Conservation (phyloP, 768 basidiomycete species). For the Kwoniella bestiolae region DNA sequence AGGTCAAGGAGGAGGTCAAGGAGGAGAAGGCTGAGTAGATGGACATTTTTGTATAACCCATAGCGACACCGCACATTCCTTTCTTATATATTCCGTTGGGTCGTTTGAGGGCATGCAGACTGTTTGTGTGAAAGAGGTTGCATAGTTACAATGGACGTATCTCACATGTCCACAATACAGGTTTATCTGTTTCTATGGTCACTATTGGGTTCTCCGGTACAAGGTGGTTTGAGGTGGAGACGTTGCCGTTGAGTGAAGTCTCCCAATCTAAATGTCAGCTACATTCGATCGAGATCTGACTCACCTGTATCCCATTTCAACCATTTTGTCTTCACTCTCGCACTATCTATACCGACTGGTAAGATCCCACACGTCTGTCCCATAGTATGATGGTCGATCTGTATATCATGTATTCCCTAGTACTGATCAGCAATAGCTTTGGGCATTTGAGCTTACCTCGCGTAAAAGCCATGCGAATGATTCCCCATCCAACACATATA, state of each 20-base stretch:
- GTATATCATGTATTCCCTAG: conserved; percentile 81
- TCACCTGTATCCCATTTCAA: conserved; percentile 86
- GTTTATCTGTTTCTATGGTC: conserved; percentile 73
- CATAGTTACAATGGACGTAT: conserved; percentile 23
- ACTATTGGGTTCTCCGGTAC: conserved; percentile 69
- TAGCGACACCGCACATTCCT: conserved; percentile 1
- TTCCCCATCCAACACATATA: conserved; percentile 85
- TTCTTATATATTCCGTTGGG: conserved; percentile 5
- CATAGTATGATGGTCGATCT: conserved; percentile 71
- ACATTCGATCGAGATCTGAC: conserved; percentile 34
- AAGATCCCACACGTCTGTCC: conserved; percentile 94
- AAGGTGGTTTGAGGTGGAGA: conserved; percentile 95
- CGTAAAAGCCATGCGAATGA: conserved; percentile 89
- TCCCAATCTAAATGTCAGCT: conserved; percentile 62
- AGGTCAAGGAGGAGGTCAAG: conserved; percentile 37
- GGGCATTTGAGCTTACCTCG: conserved; percentile 61
- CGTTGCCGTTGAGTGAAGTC: conserved; percentile 79
- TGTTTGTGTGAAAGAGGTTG: conserved; percentile 8
- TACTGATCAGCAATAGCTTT: neutral
- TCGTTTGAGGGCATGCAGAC: conserved; percentile 29
- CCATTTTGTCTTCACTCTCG: conserved; percentile 78
- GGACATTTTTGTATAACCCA: neutral
- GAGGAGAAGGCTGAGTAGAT: conserved; percentile 26
- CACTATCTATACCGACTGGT: conserved; percentile 79
- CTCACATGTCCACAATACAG: conserved; percentile 76